These are phyloP conservation scores for Pichia sp. DNA, from an alignment of 1,139 yeast species.

Conservation along the genomic window DNA sequence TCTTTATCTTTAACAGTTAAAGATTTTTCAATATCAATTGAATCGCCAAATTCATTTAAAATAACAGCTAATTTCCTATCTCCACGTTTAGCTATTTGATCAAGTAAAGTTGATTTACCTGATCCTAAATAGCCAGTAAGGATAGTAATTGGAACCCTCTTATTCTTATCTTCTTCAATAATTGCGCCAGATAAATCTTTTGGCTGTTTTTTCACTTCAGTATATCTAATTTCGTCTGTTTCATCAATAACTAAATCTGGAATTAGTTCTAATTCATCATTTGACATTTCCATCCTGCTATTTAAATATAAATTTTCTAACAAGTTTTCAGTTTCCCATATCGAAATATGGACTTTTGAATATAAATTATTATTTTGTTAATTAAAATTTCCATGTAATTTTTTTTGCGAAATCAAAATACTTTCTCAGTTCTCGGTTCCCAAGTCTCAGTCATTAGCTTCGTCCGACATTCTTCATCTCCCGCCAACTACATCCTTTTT, in stretches of 20 bases:
- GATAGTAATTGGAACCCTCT: slow-evolving; percentile 81
- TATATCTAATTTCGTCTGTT: slow-evolving; percentile 27
- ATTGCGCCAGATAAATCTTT: slow-evolving; percentile 13
- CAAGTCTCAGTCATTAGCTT: too few species aligned
- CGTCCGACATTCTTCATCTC: too few species aligned
- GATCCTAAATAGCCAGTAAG: slow-evolving; percentile 94
- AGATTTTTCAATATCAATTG: slow-evolving; percentile 83
- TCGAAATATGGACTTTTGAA: too few species aligned
- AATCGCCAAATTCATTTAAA: slow-evolving; percentile 83
- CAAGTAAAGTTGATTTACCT: slow-evolving; percentile 84
- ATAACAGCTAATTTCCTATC: slow-evolving; percentile 79
- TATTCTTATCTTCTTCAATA: slow-evolving; percentile 22
- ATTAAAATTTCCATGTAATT: too few species aligned
- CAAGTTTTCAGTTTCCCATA: too few species aligned
- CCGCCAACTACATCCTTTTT: too few species aligned
- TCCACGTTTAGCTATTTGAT: slow-evolving; percentile 63
- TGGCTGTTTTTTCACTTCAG: slow-evolving; percentile 14
- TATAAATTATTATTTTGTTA: too few species aligned
- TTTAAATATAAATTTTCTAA: too few species aligned
- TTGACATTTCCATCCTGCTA: background rate
- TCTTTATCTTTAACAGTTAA: slow-evolving; percentile 65
- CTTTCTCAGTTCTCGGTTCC: too few species aligned
- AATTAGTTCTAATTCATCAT: slow-evolving; percentile 36
- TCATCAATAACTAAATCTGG: slow-evolving; percentile 43
- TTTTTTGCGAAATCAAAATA: too few species aligned